phyloP scores from a whole-genome alignment of 139 green algal species.

The Chlorella sp. region DNA sequence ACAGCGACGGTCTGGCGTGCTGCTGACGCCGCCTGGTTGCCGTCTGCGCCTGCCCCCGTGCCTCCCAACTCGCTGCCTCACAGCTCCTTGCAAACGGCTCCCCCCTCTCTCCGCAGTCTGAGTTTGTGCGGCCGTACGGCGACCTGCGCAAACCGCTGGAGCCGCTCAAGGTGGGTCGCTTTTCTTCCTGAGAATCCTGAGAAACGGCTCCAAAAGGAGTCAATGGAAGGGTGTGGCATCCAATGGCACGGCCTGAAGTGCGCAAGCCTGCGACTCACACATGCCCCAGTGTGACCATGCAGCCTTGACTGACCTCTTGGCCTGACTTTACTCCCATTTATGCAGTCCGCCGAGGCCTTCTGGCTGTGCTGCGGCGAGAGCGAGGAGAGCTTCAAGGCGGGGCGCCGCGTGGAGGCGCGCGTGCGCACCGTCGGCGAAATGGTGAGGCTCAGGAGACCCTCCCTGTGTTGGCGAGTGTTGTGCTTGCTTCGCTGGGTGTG shows the following conservation, averaged over 20 bases:
- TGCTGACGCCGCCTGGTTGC: too few species aligned
- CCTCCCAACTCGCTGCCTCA: too few species aligned
- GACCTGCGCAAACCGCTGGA: slow-evolving; percentile 56
- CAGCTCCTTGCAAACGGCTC: slow-evolving; percentile 37
- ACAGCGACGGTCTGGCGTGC: too few species aligned
- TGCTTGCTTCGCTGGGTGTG: too few species aligned
- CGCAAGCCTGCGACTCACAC: neutral
- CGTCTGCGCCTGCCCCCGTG: too few species aligned
- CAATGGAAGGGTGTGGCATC: neutral
- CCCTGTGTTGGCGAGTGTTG: neutral
- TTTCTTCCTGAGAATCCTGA: too few species aligned
- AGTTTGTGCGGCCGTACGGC: slow-evolving; percentile 66
- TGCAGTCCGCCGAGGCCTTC: slow-evolving; percentile 63
- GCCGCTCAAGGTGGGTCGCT: slow-evolving; percentile 3
- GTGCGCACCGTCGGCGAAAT: slow-evolving; percentile 35
- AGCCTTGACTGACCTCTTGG: neutral
- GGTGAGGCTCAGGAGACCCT: neutral
- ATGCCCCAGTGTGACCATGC: neutral
- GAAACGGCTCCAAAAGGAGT: too few species aligned
- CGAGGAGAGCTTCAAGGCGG: slow-evolving; percentile 48
- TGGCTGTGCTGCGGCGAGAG: slow-evolving; percentile 67
- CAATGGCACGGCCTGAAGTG: neutral
- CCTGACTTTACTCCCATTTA: neutral
- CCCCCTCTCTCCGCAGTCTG: slow-evolving; percentile 65
- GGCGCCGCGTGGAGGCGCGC: slow-evolving; percentile 56